These are phyloP conservation scores for Phylloporus scabripes DNA, from an alignment of 768 basidiomycete species.

Conservation along the genomic window DNA sequence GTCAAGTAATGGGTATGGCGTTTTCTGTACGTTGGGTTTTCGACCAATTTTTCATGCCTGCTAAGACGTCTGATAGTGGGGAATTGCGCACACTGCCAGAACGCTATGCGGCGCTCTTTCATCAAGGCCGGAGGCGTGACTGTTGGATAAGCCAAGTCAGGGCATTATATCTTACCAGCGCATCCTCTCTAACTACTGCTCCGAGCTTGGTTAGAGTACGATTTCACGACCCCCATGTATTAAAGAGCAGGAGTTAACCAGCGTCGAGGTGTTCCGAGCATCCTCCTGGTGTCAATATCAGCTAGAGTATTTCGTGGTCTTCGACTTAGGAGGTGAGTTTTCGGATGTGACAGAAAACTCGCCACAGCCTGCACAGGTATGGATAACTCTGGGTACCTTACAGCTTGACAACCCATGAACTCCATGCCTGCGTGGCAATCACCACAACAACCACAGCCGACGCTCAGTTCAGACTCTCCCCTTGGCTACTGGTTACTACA, in stretches of 20 bases:
- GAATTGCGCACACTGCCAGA: background rate
- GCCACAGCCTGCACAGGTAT: too few species aligned
- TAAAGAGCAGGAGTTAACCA: background rate
- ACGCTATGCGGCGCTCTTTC: background rate
- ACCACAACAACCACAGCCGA: too few species aligned
- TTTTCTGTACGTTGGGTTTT: slow-evolving; percentile 1
- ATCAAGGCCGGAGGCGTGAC: background rate
- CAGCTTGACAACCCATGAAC: too few species aligned
- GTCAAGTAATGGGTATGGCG: slow-evolving; percentile 19
- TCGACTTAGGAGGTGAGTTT: too few species aligned
- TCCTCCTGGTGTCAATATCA: background rate
- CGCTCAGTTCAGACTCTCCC: too few species aligned
- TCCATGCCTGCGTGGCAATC: too few species aligned
- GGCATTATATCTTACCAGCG: background rate
- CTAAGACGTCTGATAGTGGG: background rate
- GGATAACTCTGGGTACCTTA: too few species aligned
- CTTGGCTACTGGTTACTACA: too few species aligned
- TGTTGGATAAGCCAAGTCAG: background rate
- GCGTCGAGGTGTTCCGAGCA: too few species aligned
- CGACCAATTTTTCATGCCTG: background rate
- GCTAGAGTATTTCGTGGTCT: background rate
- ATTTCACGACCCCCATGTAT: background rate
- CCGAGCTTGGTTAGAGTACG: background rate
- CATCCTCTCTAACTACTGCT: background rate
- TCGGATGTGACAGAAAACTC: too few species aligned